phyloP scores from a whole-genome alignment of 768 basidiomycete species.

The Termitomyces bulborhizus region DNA sequence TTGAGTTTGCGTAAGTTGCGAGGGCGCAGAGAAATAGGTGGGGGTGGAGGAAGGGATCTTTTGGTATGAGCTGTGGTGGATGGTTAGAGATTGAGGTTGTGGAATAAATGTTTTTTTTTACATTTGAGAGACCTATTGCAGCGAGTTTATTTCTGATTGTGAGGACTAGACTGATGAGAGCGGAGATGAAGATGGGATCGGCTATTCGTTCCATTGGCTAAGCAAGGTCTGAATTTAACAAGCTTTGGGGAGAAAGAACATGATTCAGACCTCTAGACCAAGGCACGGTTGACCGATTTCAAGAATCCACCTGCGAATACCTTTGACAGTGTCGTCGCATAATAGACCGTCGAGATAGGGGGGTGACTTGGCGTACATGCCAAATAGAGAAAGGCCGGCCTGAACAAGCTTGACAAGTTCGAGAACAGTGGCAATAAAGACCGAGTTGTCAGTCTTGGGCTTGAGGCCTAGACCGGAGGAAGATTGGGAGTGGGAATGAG shows the following conservation, averaged over 20 bases:
- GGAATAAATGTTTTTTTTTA: conserved; percentile 10
- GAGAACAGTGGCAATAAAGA: conserved; percentile 63
- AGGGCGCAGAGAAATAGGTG: conserved; percentile 49
- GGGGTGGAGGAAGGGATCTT: conserved; percentile 77
- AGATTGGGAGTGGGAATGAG: conserved; percentile 11
- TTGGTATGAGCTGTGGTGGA: conserved; percentile 37
- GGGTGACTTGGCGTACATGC: conserved; percentile 34
- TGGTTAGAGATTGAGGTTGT: background rate
- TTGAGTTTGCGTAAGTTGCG: conserved; percentile 23
- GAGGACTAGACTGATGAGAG: conserved; percentile 64
- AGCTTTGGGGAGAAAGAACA: background rate
- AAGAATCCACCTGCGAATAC: conserved; percentile 60
- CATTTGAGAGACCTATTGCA: conserved; percentile 41
- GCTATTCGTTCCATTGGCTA: conserved; percentile 69
- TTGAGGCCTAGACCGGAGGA: conserved; percentile 1
- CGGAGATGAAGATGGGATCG: conserved; percentile 67
- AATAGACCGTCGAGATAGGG: conserved; percentile 56
- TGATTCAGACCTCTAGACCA: conserved; percentile 48
- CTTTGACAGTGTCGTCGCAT: conserved; percentile 72
- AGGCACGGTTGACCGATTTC: conserved; percentile 59
- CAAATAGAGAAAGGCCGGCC: conserved; percentile 64
- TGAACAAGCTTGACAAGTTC: conserved; percentile 75
- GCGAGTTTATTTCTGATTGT: conserved; percentile 65
- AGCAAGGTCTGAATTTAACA: background rate
- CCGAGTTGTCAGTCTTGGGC: conserved; percentile 23